Conservation (phyloP, 306 rosid species). For the Medicago arabica region DNA sequence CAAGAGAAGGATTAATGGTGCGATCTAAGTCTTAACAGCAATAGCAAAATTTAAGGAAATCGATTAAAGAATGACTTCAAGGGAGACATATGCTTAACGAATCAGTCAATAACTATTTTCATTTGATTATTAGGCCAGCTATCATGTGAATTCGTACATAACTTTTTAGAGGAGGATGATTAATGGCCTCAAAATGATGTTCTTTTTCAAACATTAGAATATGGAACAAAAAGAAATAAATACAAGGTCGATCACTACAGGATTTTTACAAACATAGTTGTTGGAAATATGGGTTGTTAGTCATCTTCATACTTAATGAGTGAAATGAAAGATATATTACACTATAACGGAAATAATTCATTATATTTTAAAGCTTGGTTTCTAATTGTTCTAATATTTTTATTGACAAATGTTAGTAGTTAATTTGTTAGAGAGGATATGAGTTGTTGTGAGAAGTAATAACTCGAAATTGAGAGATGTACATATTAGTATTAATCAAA, state of each 20-base stretch:
- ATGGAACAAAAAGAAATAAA: conserved; percentile 20
- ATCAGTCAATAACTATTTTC: conserved; percentile 37
- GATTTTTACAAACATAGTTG: too few relatives aligned
- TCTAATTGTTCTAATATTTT: too few relatives aligned
- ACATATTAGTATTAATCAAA: too few relatives aligned
- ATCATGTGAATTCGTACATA: conserved; percentile 18
- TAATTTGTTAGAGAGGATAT: too few relatives aligned
- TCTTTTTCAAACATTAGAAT: conserved; percentile 19
- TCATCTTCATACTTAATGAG: too few relatives aligned
- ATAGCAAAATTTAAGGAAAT: conserved; percentile 36
- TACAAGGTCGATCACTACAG: neutral
- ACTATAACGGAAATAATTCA: too few relatives aligned
- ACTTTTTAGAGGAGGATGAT: neutral
- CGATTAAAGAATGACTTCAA: conserved; percentile 42
- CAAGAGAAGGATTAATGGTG: conserved; percentile 39
- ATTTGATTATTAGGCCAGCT: conserved; percentile 42
- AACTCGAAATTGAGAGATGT: too few relatives aligned
- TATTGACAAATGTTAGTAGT: too few relatives aligned
- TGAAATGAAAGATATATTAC: too few relatives aligned
- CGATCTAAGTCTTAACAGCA: conserved; percentile 29
- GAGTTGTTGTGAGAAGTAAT: too few relatives aligned
- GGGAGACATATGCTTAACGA: conserved; percentile 23
- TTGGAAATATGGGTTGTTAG: too few relatives aligned
- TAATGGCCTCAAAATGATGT: neutral
- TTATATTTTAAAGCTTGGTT: too few relatives aligned